Evolutionary conservation across 345 rosid genomes (phyloP), one percentile per base, ranked within the genome.

Genomic region (Linum trigynum): DNA sequence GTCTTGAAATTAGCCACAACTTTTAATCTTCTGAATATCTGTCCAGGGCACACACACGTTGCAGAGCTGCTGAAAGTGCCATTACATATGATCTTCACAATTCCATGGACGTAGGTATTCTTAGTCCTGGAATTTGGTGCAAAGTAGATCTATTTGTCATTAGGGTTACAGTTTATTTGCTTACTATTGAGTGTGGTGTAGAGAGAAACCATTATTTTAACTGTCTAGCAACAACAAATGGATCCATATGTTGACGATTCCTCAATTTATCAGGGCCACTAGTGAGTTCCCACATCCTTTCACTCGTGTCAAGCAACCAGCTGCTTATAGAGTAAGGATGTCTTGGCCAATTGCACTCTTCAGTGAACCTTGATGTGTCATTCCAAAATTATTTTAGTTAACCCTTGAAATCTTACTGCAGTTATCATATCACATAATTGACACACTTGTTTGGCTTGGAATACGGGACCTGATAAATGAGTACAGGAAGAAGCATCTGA

Each of bases 41-140:
- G 36, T 71, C 61, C 81, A 83, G 84, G 87, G 45, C 87, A 83
- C 62, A 74, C 74, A 12, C 84, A 83, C 75, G 87, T 83, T 45
- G 87, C 83, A 17, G 84, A 83, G 75, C 61, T 55, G 1, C 71
- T 83, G 16, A 75, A 75, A 38, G 57, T 83, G 60, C 87, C 84
- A 2, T 63, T 83, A 63, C 87, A 83, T 39, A 73, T 83, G 69
- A 64, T 83, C 64, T 83, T 83, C 73, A 83, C 87, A 3, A 83
- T 83, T 84, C 84, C 87, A 40, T 83, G 87, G 87, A 83, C 81
- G 87, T 83, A 76, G 74, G 81, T 80, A 32, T 62, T 53, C 6
- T 69, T 68, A 57, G 17, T 17, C 61, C 32, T 39, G 60, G 14
- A 57, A 57, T 45, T 48, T 3, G 14, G 9, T 48, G 53, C 14